Base-by-base conservation (phyloP, 2,329 filamentous ascomycete species). In the Chaetomiaceae sp. region DNA sequence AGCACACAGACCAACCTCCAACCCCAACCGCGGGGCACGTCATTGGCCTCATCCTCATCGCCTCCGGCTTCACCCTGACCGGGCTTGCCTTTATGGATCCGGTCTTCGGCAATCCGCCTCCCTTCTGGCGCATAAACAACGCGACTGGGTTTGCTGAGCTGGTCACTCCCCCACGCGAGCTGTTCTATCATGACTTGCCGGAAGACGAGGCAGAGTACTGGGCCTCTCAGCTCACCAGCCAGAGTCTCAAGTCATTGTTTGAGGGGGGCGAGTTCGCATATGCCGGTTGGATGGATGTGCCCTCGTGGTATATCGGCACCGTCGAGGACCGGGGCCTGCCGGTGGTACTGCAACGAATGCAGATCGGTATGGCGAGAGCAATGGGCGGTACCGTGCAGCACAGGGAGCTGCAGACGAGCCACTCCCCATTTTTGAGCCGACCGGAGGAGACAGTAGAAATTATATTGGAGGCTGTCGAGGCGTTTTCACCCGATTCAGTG, bases 111-210 rank as follows among this genome's bases (percentile, higher is more conserved):
- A 64, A 61, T 11, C 73, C 74, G 0, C 73, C 73, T 0, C 74
- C 75, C 0, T 51, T 55, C 1, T 78, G 73, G 72, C 61, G 63
- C 0, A 60, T 66, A 0, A 69, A 77, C 43, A 59, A 56, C 1
- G 65, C 67, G 18, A 75, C 67, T 0, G 75, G 75, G 4, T 71
- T 68, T 37, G 72, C 71, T 1, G 69, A 70, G 1, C 49, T 80
- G 4, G 61, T 67, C 14, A 65, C 65, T 3, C 58, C 71, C 16
- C 63, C 73, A 0, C 57, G 67, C 6, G 64, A 75, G 5, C 56
- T 78, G 2, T 75, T 80, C 52, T 80, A 79, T 53, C 74, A 79
- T 54, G 76, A 80, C 60, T 53, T 80, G 0, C 66, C 74, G 0
- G 60, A 56, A 0, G 68, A 72, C 1, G 76, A 79, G 47, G 73